Percentiles rank a stretch among this genome's conserved stretches.
Conservation (phyloP, 257 asterid species). For the Rubia yunnanensis region DNA sequence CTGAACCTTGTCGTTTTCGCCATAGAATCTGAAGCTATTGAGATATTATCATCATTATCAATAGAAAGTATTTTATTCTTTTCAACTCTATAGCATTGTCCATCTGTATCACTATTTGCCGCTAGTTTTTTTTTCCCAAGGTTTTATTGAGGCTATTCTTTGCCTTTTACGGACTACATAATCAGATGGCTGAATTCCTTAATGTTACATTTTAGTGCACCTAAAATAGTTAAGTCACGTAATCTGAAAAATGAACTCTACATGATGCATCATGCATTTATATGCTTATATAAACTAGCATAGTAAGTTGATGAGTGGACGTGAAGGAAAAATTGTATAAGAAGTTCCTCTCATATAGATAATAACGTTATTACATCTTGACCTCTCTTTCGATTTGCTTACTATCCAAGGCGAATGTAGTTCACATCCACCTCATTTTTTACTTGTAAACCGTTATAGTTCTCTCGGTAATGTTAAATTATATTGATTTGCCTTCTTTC, state of each 20-base stretch:
- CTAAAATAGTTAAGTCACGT: background rate
- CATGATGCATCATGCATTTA: background rate
- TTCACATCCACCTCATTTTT: background rate
- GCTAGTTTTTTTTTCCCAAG: background rate
- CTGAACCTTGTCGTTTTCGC: background rate
- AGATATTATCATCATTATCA: background rate
- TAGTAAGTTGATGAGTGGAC: background rate
- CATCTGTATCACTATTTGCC: background rate
- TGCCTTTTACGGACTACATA: background rate
- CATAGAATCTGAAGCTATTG: too few species aligned
- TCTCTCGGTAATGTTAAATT: background rate
- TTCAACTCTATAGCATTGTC: background rate
- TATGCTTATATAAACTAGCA: background rate
- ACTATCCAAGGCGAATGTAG: background rate
- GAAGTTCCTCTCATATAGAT: too few species aligned
- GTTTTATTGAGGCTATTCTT: background rate
- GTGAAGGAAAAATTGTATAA: too few species aligned
- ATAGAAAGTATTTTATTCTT: background rate
- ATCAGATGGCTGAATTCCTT: background rate
- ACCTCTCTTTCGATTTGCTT: background rate
- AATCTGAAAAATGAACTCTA: background rate
- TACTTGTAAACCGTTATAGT: background rate
- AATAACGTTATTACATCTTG: background rate
- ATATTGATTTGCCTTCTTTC: too few species aligned
- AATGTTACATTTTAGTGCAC: background rate